Conservation (phyloP, 345 rosid genomes). For the Cardiospermum halicacabum region DNA sequence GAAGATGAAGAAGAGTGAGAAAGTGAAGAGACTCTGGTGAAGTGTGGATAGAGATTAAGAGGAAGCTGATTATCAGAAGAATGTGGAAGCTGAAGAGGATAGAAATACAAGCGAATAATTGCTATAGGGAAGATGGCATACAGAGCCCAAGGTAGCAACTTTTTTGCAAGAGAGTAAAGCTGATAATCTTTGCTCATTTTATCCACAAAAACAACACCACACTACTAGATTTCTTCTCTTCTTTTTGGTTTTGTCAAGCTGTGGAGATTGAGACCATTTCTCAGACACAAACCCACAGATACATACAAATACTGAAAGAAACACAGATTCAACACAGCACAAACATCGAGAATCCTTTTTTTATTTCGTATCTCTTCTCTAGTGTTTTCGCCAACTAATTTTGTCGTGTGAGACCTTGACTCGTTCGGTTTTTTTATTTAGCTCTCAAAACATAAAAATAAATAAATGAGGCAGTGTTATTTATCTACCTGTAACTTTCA, state of each 20-base stretch:
- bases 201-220: background rate
- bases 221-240: background rate
- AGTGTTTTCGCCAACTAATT: slow-evolving; percentile 24
- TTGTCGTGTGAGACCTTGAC: background rate
- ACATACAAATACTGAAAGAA: background rate
- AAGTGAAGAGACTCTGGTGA: too few relatives aligned
- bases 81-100: slow-evolving; percentile 27
- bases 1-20: slow-evolving; percentile 13
- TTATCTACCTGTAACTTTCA: background rate
- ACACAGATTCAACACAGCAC: background rate
- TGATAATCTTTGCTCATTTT: slow-evolving; percentile 42
- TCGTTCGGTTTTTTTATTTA: too few relatives aligned
- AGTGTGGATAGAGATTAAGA: slow-evolving; percentile 9
- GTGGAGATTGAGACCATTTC: background rate
- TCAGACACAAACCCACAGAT: background rate
- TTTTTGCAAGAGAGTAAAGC: slow-evolving; percentile 25
- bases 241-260: background rate
- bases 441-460: background rate
- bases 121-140: slow-evolving; percentile 37
- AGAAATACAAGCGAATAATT: slow-evolving; percentile 44
- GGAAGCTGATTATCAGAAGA: slow-evolving; percentile 21
- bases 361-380: too few relatives aligned
- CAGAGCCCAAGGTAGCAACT: slow-evolving; percentile 40
- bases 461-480: background rate
- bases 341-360: background rate